These are phyloP conservation scores for Penicillium subrubescens DNA, from an alignment of 495 filamentous ascomycete genomes.

Conservation along the genomic window DNA sequence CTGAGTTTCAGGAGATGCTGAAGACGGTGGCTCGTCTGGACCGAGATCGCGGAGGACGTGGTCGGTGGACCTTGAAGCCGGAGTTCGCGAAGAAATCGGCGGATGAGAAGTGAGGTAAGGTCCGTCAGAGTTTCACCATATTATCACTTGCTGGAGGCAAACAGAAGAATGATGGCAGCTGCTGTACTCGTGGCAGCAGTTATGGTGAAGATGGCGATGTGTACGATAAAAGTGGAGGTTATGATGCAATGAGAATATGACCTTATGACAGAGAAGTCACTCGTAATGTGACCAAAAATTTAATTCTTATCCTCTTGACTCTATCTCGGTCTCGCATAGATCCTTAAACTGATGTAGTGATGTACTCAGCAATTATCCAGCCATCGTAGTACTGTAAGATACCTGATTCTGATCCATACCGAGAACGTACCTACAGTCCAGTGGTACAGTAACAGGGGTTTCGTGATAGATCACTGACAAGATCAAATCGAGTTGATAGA, in stretches of 20 bases:
- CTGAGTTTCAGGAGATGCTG: conserved; percentile 66
- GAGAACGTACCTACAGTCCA: too few species aligned
- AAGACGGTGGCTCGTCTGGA: conserved; percentile 59
- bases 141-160: too few species aligned
- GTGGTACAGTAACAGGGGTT: background rate
- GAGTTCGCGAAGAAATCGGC: conserved; percentile 45
- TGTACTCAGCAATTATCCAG: background rate
- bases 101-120: background rate
- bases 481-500: too few species aligned
- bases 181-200: background rate
- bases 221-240: conserved; percentile 5
- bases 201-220: background rate
- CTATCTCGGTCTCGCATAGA: background rate
- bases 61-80: conserved; percentile 62
- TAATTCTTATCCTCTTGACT: background rate
- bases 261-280: background rate
- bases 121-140: too few species aligned
- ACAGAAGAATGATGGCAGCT: background rate
- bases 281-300: background rate
- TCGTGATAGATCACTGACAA: too few species aligned
- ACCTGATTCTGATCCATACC: background rate
- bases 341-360: background rate
- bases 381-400: background rate
- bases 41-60: conserved; percentile 54
- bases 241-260: conserved; percentile 4